Conservation (phyloP, 2,329 filamentous ascomycete genomes). For the Colletotrichum noveboracense region DNA sequence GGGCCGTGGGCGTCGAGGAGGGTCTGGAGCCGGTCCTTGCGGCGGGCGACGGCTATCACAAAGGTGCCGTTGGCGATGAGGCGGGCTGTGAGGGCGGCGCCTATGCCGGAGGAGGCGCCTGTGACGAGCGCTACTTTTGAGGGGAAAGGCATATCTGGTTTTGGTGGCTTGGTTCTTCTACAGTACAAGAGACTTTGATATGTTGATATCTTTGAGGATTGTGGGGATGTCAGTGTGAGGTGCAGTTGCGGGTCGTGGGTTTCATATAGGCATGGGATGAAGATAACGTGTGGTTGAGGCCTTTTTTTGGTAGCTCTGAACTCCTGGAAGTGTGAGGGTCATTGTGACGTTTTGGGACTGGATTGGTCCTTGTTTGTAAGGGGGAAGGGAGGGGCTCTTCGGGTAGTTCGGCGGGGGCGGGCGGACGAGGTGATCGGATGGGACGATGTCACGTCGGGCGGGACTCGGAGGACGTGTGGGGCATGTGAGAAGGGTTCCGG, state of each 20-base stretch:
- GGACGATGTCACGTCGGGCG: slow-evolving; percentile 10
- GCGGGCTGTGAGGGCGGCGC: slow-evolving; percentile 47
- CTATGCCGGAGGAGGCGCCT: slow-evolving; percentile 61
- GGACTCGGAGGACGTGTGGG: background rate
- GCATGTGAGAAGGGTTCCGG: background rate
- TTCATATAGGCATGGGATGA: background rate
- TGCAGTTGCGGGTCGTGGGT: background rate
- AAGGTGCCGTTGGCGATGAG: slow-evolving; percentile 50
- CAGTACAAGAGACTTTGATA: background rate
- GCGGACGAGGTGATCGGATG: background rate
- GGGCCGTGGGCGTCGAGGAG: slow-evolving; percentile 53
- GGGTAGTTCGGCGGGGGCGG: background rate
- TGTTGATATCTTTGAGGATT: background rate
- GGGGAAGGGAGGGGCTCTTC: background rate
- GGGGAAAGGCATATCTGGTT: slow-evolving; percentile 51
- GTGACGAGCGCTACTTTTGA: slow-evolving; percentile 62
- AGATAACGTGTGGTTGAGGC: background rate
- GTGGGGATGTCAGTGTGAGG: background rate
- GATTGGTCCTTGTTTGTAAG: background rate
- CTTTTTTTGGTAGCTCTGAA: background rate
- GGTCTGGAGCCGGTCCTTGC: slow-evolving; percentile 54
- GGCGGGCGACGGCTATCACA: slow-evolving; percentile 62
- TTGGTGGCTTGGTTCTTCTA: background rate
- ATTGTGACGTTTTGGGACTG: background rate
- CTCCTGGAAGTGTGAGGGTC: background rate